phyloP scores from a whole-genome alignment of 495 filamentous ascomycete species.

The Chlorociboria aeruginascens region DNA sequence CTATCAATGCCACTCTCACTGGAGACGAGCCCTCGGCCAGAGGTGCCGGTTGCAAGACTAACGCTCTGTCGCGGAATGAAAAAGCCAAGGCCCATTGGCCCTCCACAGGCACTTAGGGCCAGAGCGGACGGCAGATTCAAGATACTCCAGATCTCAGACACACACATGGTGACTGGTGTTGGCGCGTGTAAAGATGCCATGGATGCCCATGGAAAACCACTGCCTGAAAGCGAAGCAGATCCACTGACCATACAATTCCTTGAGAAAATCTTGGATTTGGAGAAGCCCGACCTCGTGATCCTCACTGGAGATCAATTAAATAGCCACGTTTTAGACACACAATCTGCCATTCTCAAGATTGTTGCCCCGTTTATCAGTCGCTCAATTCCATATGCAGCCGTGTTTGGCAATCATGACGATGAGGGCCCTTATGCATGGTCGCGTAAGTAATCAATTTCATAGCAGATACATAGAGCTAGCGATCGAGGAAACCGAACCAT shows the following conservation, averaged over 20 bases:
- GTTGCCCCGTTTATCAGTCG: conserved; percentile 67
- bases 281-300: conserved; percentile 87
- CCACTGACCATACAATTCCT: conserved; percentile 84
- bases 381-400: conserved; percentile 81
- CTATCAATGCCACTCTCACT: conserved; percentile 25
- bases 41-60: conserved; percentile 26
- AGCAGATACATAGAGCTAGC: conserved; percentile 7
- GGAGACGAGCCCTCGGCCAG: conserved; percentile 20
- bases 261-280: conserved; percentile 65
- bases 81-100: conserved; percentile 20
- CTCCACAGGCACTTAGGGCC: conserved; percentile 52
- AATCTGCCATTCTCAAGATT: conserved; percentile 31
- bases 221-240: conserved; percentile 67
- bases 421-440: conserved; percentile 59
- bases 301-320: conserved; percentile 92
- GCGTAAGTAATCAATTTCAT: conserved; percentile 46
- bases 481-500: no score
- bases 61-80: conserved; percentile 23
- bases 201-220: conserved; percentile 25
- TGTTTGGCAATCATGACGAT: conserved; percentile 97
- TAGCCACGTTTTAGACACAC: conserved; percentile 53
- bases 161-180: conserved; percentile 81
- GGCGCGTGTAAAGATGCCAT: conserved; percentile 71
- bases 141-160: conserved; percentile 85
- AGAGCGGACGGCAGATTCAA: conserved; percentile 87